phyloP scores from a whole-genome alignment of 2,329 filamentous ascomycete genomes.

The Cladorrhinum sp. region DNA sequence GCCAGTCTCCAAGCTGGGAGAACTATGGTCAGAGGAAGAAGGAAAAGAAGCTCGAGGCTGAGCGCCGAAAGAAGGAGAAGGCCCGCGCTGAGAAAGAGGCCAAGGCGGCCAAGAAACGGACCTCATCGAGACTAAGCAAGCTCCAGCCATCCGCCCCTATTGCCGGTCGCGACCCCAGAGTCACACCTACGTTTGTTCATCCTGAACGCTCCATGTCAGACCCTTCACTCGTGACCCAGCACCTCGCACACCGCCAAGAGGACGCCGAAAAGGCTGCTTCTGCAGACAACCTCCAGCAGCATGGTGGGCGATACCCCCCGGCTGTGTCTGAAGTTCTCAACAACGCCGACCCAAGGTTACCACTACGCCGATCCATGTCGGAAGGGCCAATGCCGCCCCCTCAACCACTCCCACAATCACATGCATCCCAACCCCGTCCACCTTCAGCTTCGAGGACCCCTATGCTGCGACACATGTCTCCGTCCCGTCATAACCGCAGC shows the following conservation, averaged over 20 bases:
- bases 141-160: constrained; percentile 30
- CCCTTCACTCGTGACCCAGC: constrained; percentile 19
- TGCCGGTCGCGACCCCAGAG: constrained; percentile 13
- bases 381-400: constrained; percentile 8
- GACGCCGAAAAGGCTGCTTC: constrained; percentile 17
- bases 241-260: constrained; percentile 9
- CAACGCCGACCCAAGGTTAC: constrained; percentile 6
- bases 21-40: constrained; percentile 52
- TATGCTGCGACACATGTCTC: constrained; percentile 27
- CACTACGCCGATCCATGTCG: constrained; percentile 10
- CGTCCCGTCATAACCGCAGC: constrained; percentile 19
- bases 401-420: not conserved
- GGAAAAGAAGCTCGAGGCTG: constrained; percentile 46
- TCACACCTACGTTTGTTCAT: constrained; percentile 11
- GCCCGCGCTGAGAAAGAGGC: constrained; percentile 38
- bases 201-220: constrained; percentile 30
- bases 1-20: constrained; percentile 62
- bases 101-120: constrained; percentile 37
- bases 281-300: constrained; percentile 20
- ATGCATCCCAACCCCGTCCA: constrained; percentile 24
- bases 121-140: constrained; percentile 39
- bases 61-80: constrained; percentile 42
- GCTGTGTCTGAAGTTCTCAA: constrained; percentile 14
- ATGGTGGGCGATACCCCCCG: constrained; percentile 9
- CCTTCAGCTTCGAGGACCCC: constrained; percentile 34